Evolutionary conservation across 768 basidiomycete genomes (phyloP), one percentile per base, ranked within the genome.

Genomic region (Favolaschia claudopus): DNA sequence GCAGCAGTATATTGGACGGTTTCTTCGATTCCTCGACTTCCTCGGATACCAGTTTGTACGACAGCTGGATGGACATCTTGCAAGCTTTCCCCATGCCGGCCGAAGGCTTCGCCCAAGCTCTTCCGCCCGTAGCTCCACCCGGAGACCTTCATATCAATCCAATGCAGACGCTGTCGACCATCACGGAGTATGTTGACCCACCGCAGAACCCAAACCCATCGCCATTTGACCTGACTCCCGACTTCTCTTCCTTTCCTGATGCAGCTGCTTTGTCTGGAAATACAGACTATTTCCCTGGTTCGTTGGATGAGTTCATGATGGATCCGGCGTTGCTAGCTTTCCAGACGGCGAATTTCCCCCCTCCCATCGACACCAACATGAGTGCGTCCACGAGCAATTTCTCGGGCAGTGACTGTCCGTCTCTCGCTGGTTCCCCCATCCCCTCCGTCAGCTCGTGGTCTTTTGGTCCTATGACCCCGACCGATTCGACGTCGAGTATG

Each of bases 1-100:
- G 44, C 25, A 12, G 20, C 31, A 20, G 33, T 37, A 32, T 48
- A 19, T 38, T 33, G 12, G 48, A 38, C 52, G 46, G 49, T 29
- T 52, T 17, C 20, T 45, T 44, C 38, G 34, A 33, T 47, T 25
- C 40, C 31, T 54, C 40, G 20, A 47, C 36, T 44, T 42, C 62
- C 14, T 64, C 72, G 36, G 82, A 85, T 62, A 73, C 76, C 46
- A 62, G 73, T 20, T 66, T 77, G 12, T 77, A 82, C 58, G 80
- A 85, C 59, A 80, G 75, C 33, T 85, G 82, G 83, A 74, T 85
- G 70, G 77, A 75, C 47, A 77, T 82, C 44, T 71, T 85, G n/a
- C 76, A 83, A 38, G 70, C 76, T 2, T 80, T 83, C 47, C 76
- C 82, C 7, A 66, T 76, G 25, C 68, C 72, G 17, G 67, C 71